phyloP scores from a whole-genome alignment of 805 yeast genomes.

The Scheffersomyces stipitis region DNA sequence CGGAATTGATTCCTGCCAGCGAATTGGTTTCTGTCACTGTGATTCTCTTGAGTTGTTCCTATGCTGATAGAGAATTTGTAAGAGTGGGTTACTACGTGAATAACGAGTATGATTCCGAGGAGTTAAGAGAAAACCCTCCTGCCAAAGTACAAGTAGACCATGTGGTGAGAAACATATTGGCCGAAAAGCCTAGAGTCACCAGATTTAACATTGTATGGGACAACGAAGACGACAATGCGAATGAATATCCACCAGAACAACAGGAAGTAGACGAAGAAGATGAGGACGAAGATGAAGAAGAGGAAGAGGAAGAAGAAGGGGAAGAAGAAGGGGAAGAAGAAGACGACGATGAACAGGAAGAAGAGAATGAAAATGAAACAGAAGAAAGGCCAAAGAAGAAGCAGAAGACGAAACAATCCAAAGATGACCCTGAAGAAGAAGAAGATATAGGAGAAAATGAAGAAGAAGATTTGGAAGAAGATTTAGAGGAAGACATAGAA shows the following conservation, averaged over 20 bases:
- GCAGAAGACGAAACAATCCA: constrained; percentile 59
- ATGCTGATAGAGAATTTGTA: constrained; percentile 91
- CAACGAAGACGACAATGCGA: constrained; percentile 60
- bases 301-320: constrained; percentile 23
- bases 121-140: constrained; percentile 90
- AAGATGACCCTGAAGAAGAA: constrained; percentile 26
- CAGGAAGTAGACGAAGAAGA: constrained; percentile 46
- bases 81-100: constrained; percentile 97
- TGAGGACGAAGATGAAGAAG: constrained; percentile 30
- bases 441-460: constrained; percentile 41
- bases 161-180: constrained; percentile 89
- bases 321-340: constrained; percentile 16
- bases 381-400: constrained; percentile 21
- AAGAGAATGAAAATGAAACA: constrained; percentile 5
- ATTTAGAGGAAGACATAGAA: not conserved
- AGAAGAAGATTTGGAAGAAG: constrained; percentile 33
- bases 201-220: constrained; percentile 98
- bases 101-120: constrained; percentile 94
- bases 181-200: constrained; percentile 97
- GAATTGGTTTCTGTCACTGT: constrained; percentile 96
- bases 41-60: constrained; percentile 86
- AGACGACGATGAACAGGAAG: constrained; percentile 14
- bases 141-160: constrained; percentile 90
- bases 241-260: constrained; percentile 78
- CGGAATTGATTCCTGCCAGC: constrained; percentile 93